A percentile compares a stretch with the other conserved stretches of the same genome.
phyloP scores from a whole-genome alignment of 495 filamentous ascomycete genomes.

The Aspergillus heteromorphus region DNA sequence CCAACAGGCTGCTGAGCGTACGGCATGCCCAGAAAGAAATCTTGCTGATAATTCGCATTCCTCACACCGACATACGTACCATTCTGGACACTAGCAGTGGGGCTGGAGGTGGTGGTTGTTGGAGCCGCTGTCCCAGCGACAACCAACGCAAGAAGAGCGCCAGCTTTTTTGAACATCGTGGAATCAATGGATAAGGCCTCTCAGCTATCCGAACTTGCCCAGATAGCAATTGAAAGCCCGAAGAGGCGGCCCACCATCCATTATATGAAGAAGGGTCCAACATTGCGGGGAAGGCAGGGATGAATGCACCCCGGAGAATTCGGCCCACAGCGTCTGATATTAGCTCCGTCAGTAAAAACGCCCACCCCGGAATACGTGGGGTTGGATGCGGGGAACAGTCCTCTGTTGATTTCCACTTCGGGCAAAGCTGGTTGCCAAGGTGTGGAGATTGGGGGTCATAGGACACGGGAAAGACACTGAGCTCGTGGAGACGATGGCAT shows the following conservation, averaged over 20 bases:
- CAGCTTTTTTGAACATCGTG: slow-evolving; percentile 1
- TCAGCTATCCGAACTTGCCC: not conserved
- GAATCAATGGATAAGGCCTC: not conserved
- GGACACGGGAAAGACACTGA: not conserved
- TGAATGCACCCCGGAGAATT: not conserved
- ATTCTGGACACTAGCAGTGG: slow-evolving; percentile 24
- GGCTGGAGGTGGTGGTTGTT: not conserved
- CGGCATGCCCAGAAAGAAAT: slow-evolving; percentile 52
- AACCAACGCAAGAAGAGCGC: slow-evolving; percentile 1
- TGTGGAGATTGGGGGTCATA: not conserved
- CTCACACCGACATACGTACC: slow-evolving; percentile 41
- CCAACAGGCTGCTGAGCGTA: slow-evolving; percentile 49
- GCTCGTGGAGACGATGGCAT: not conserved
- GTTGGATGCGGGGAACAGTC: not conserved
- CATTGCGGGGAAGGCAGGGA: not conserved
- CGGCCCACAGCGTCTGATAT: not conserved
- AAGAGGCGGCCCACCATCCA: not conserved
- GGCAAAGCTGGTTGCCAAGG: not conserved
- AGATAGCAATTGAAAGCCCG: not conserved
- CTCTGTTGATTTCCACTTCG: not conserved
- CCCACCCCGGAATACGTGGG: not conserved
- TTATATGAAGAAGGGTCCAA: not conserved
- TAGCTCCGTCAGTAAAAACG: not conserved
- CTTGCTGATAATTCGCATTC: slow-evolving; percentile 39
- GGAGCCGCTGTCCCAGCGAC: slow-evolving; percentile 3